Percentiles rank a stretch among this genome's conserved stretches.
Evolutionary conservation across 768 basidiomycete genomes (phyloP).

Genomic region (Rhizopogon roseolus): DNA sequence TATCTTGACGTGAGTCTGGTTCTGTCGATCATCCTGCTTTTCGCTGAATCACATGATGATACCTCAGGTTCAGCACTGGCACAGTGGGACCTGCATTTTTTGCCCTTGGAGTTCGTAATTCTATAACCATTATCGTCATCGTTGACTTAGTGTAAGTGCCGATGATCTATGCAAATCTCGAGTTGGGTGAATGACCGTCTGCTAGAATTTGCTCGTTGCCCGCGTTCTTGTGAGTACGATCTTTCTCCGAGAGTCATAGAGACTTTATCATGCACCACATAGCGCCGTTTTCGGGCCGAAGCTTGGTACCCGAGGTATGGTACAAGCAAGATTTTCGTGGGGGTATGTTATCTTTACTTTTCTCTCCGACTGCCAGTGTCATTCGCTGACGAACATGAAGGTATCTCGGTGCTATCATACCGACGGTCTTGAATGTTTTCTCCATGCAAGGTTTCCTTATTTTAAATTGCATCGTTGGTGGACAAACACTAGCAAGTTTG

Average conservation of each 20-base stretch:
- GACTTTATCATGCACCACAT: neutral
- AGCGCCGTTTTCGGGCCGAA: constrained; percentile 52
- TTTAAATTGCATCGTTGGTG: constrained; percentile 57
- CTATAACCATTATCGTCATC: constrained; percentile 35
- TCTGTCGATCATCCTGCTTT: neutral
- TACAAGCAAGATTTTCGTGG: constrained; percentile 49
- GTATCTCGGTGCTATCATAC: constrained; percentile 34
- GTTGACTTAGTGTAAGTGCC: constrained; percentile 39
- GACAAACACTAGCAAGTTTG: constrained; percentile 53
- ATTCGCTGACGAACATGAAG: constrained; percentile 17
- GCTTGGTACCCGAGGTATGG: constrained; percentile 54
- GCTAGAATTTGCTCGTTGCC: constrained; percentile 30
- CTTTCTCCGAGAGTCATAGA: neutral
- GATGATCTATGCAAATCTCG: neutral
- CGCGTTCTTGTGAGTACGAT: constrained; percentile 31
- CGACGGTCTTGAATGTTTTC: constrained; percentile 44
- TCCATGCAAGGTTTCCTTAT: constrained; percentile 53
- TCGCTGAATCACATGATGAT: neutral
- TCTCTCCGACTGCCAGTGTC: constrained; percentile 4
- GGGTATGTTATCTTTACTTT: constrained; percentile 29
- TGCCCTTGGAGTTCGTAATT: constrained; percentile 38
- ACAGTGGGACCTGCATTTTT: constrained; percentile 47
- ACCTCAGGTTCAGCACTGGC: constrained; percentile 41
- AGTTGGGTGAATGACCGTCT: neutral
- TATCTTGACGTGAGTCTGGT: constrained; percentile 32